Evolutionary conservation across 441 rosid species (phyloP).

Genomic region (Adansonia grandidieri): DNA sequence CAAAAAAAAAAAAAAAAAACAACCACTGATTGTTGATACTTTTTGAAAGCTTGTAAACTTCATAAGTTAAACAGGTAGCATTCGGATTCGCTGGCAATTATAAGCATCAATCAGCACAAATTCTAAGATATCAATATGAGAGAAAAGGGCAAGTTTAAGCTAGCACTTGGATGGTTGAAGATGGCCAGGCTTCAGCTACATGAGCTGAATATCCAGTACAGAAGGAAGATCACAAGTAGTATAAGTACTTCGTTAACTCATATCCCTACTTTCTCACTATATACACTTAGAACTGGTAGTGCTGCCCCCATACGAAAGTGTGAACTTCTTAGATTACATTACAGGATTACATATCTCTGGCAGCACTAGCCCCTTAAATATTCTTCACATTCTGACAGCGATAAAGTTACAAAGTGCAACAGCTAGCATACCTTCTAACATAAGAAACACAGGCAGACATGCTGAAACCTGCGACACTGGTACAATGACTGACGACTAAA

Average conservation of each 20-base stretch:
- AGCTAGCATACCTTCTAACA: slow-evolving; percentile 7
- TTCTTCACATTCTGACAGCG: not conserved
- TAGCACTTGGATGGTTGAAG: not conserved
- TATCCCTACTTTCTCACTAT: slow-evolving; percentile 16
- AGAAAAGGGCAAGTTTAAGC: not conserved
- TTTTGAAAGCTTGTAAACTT: no score
- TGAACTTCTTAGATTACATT: slow-evolving; percentile 14
- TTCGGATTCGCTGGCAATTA: not conserved
- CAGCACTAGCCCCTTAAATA: not conserved
- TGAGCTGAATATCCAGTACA: not conserved
- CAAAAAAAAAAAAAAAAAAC: no score
- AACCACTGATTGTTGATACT: no score
- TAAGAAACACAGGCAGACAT: not conserved
- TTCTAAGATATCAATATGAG: not conserved
- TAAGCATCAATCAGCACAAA: not conserved
- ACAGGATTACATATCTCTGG: not conserved
- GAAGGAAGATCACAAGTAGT: not conserved
- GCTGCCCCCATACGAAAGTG: not conserved
- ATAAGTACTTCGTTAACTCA: not conserved
- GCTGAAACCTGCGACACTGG: slow-evolving; percentile 12
- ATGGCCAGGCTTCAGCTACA: not conserved
- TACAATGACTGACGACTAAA: not conserved
- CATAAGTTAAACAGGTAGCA: no score
- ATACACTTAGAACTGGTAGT: slow-evolving; percentile 32
- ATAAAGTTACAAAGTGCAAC: not conserved